Evolutionary conservation across 2,329 filamentous ascomycete genomes (phyloP).

Genomic region (Apiospora saccharicola): DNA sequence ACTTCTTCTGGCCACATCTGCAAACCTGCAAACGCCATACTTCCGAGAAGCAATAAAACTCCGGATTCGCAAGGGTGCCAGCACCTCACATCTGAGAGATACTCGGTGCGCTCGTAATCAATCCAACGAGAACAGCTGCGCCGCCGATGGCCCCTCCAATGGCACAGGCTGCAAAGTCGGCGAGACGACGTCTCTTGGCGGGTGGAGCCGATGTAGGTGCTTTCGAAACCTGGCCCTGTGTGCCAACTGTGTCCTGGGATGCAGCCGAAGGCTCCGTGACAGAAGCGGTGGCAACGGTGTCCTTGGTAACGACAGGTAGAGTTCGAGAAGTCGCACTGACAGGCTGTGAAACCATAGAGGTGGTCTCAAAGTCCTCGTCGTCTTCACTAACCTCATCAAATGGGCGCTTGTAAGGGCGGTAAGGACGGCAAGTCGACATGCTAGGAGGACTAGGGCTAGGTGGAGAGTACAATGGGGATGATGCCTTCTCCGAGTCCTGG

Average conservation of each 20-base stretch:
- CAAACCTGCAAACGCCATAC: slow-evolving; percentile 8
- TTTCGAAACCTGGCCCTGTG: slow-evolving; percentile 12
- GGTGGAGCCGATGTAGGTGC: slow-evolving; percentile 31
- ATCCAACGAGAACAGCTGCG: slow-evolving; percentile 34
- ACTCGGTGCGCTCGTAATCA: slow-evolving; percentile 29
- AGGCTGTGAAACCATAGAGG: neutral
- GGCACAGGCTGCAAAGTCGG: slow-evolving; percentile 39
- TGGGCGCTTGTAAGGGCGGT: neutral
- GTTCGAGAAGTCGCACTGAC: neutral
- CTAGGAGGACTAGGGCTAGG: neutral
- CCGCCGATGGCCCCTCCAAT: slow-evolving; percentile 38
- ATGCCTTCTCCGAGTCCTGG: slow-evolving; percentile 34
- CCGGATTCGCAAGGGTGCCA: neutral
- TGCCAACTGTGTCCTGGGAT: neutral
- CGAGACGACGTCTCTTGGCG: slow-evolving; percentile 41
- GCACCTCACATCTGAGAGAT: slow-evolving; percentile 19
- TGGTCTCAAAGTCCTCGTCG: neutral
- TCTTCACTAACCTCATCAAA: slow-evolving; percentile 34
- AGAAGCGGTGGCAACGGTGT: neutral
- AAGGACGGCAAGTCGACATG: neutral
- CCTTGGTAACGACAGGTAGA: neutral
- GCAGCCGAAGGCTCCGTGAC: neutral
- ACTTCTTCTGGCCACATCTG: neutral
- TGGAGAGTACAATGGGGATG: neutral
- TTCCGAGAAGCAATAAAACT: neutral